These are phyloP conservation scores for Aspergillus fumigatiaffinis DNA, from an alignment of 2,329 filamentous ascomycete genomes.

Conservation along the genomic window DNA sequence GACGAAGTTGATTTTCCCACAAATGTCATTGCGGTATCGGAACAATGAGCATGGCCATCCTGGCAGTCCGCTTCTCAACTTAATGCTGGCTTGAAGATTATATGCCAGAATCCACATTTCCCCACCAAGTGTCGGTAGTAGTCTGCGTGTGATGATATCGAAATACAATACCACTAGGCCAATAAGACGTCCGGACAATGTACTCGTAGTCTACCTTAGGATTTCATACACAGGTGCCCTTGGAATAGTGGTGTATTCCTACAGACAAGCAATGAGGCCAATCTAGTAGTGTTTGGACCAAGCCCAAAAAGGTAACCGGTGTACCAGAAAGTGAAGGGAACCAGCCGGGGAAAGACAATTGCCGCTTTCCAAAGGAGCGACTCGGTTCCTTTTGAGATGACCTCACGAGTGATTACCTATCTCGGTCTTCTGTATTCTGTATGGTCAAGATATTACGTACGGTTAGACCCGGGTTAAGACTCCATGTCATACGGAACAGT, in stretches of 20 bases:
- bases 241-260: too few relatives aligned
- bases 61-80: too few relatives aligned
- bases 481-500: too few relatives aligned
- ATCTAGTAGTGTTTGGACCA: not conserved
- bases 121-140: too few relatives aligned
- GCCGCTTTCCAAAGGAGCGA: not conserved
- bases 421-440: not conserved
- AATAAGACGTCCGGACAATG: too few relatives aligned
- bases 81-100: too few relatives aligned
- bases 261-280: too few relatives aligned
- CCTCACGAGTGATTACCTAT: not conserved
- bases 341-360: not conserved
- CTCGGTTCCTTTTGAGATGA: not conserved
- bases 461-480: not conserved
- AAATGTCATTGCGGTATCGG: constrained; percentile 2
- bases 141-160: too few relatives aligned
- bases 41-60: not conserved
- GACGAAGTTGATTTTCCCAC: constrained; percentile 33
- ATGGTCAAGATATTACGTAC: not conserved
- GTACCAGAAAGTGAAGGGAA: not conserved
- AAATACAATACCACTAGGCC: too few relatives aligned
- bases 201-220: too few relatives aligned
- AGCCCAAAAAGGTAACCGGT: not conserved
- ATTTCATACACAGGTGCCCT: too few relatives aligned
- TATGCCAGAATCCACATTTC: too few relatives aligned